phyloP scores from a whole-genome alignment of 2,329 filamentous ascomycete genomes.

The Diaporthe helianthi region DNA sequence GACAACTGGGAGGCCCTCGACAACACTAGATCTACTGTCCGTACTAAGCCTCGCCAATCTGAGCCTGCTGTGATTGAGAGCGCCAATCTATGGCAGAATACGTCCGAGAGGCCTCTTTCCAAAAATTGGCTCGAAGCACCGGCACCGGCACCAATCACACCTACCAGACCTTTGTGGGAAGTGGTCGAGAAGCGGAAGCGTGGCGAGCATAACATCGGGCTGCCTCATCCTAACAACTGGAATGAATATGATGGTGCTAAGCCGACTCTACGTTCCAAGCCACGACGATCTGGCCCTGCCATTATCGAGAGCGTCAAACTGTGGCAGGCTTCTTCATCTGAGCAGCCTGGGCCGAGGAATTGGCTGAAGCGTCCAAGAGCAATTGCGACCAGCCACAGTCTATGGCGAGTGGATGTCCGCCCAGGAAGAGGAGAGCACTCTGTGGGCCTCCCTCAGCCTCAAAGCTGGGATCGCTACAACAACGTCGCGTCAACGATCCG shows the following conservation, averaged over 20 bases:
- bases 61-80: slow-evolving; percentile 46
- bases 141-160: neutral
- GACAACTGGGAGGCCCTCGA: slow-evolving; percentile 48
- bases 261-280: slow-evolving; percentile 41
- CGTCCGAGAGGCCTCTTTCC: neutral
- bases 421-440: slow-evolving; percentile 18
- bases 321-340: slow-evolving; percentile 41
- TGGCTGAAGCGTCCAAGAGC: slow-evolving; percentile 3
- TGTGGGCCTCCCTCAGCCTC: slow-evolving; percentile 48
- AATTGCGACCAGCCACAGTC: neutral
- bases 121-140: slow-evolving; percentile 2
- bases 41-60: slow-evolving; percentile 41
- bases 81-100: slow-evolving; percentile 41
- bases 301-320: slow-evolving; percentile 47
- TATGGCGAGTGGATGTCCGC: slow-evolving; percentile 22
- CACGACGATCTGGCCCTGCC: slow-evolving; percentile 40
- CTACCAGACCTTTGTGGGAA: slow-evolving; percentile 24
- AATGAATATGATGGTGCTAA: slow-evolving; percentile 43
- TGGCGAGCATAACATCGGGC: slow-evolving; percentile 37
- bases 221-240: slow-evolving; percentile 51
- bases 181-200: slow-evolving; percentile 4
- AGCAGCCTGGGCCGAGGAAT: slow-evolving; percentile 7
- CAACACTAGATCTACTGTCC: slow-evolving; percentile 39
- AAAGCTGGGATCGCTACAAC: slow-evolving; percentile 47
- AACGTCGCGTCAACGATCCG: slow-evolving; percentile 40